These are phyloP conservation scores for Lichtheimia hyalospora DNA, from an alignment of 371 early-diverging fungal genomes.

Conservation along the genomic window DNA sequence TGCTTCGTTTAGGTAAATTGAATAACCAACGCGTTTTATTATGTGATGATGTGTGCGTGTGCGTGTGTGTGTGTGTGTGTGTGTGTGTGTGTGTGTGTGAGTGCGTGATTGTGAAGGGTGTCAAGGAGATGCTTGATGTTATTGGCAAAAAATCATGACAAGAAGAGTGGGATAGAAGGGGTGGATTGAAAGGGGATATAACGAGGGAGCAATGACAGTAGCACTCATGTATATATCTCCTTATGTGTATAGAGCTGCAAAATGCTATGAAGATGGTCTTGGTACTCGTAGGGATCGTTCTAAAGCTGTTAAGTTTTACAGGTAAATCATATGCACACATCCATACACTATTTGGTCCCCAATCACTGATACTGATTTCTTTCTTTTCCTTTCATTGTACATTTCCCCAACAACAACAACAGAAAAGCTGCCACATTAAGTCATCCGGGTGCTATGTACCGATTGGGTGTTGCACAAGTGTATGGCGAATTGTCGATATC, in stretches of 20 bases:
- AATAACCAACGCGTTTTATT: too few species aligned
- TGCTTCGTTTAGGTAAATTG: slow-evolving; percentile 55
- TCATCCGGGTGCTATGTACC: slow-evolving; percentile 74
- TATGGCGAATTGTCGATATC: slow-evolving; percentile 66
- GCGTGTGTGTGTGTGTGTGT: neutral
- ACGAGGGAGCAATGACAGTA: neutral
- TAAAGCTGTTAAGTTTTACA: slow-evolving; percentile 69
- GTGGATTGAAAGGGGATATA: too few species aligned
- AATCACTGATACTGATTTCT: too few species aligned
- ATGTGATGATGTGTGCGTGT: too few species aligned
- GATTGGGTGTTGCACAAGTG: slow-evolving; percentile 67
- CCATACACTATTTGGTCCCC: neutral
- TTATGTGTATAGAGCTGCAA: slow-evolving; percentile 46
- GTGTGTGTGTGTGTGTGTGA: too few species aligned
- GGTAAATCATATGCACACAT: slow-evolving; percentile 35
- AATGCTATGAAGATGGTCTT: slow-evolving; percentile 68
- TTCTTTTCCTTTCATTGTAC: too few species aligned
- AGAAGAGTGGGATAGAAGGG: too few species aligned
- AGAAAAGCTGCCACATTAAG: slow-evolving; percentile 70
- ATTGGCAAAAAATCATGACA: too few species aligned
- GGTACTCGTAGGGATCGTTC: slow-evolving; percentile 61
- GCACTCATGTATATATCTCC: neutral
- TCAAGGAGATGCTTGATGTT: too few species aligned
- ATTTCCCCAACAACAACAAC: slow-evolving; percentile 2
- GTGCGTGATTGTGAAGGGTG: too few species aligned